phyloP scores from a whole-genome alignment of 345 rosid species.

The Gossypium mustelinum region DNA sequence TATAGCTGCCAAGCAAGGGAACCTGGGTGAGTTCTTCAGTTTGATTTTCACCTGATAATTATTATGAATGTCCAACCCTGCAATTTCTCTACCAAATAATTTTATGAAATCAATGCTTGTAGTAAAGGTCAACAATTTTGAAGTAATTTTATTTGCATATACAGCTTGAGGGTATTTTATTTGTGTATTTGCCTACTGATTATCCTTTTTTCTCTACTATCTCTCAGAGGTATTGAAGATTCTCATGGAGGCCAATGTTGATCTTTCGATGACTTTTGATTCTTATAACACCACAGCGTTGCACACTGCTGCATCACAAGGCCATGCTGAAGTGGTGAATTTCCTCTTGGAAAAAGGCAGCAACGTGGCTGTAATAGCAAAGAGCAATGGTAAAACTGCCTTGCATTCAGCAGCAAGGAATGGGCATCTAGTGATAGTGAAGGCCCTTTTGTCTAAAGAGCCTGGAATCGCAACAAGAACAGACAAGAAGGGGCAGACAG shows the following conservation, averaged over 20 bases:
- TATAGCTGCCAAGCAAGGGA: slow-evolving; percentile 84
- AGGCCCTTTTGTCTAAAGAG: slow-evolving; percentile 53
- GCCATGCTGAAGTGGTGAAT: slow-evolving; percentile 62
- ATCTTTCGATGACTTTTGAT: slow-evolving; percentile 71
- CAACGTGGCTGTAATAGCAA: slow-evolving; percentile 53
- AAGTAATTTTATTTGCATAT: not conserved
- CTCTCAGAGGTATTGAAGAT: slow-evolving; percentile 59
- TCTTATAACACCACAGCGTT: slow-evolving; percentile 69
- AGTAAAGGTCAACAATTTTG: not conserved
- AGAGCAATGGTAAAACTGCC: slow-evolving; percentile 72
- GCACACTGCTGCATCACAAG: slow-evolving; percentile 80
- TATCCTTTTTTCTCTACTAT: slow-evolving; percentile 7
- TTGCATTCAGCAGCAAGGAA: slow-evolving; percentile 86
- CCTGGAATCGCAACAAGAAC: slow-evolving; percentile 45
- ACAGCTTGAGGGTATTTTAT: not conserved
- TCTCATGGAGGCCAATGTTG: slow-evolving; percentile 59
- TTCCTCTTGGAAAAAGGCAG: slow-evolving; percentile 60
- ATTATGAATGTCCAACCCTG: not conserved
- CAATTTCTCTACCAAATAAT: too few relatives aligned
- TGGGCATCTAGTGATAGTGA: slow-evolving; percentile 75
- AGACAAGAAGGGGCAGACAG: slow-evolving; percentile 84
- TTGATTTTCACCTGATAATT: not conserved
- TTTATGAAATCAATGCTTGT: not conserved
- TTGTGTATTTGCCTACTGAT: slow-evolving; percentile 1
- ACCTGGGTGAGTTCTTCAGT: slow-evolving; percentile 47